Base-by-base conservation (phyloP, 495 filamentous ascomycete genomes). In the Bryoglossum gracile region DNA sequence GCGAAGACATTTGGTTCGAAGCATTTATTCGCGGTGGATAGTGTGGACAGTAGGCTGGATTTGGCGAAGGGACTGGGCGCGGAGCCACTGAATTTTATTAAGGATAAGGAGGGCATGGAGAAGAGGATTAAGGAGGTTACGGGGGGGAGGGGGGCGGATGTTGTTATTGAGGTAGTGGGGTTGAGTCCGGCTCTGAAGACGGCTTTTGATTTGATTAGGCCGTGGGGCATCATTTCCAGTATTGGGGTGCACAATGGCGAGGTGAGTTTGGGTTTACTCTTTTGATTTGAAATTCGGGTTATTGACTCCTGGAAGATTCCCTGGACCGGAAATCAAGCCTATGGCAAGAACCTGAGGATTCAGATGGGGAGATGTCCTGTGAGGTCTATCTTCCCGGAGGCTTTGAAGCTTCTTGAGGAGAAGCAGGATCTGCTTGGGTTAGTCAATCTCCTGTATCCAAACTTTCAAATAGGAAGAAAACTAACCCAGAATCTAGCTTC, bases 281-380 rank as follows among this genome's bases (percentile, higher is more conserved):
- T 24, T 9, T 4, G 17, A 21, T 10, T 8, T 5, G 51, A 23
- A 36, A 13, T 18, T 46, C 14, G n/a, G 11, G 90, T 91, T 2
- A 89, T 96, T 17, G 90, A 95, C 57, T 94, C 94, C 65, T 84
- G 74, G 14, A 47, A 88, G 80, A 89, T 95, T 54, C 89, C 90
- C 11, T 94, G 91, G 79, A 78, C 68, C 38, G 89, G 87, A 8
- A 78, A 72, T 51, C 77, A 95, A 58, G 89, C 84, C 11, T 96
- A 96, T 62, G 76, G 77, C 37, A 96, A 96, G 71, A 98, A 96
- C 59, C 50, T 96, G 50, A 82, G 77, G 43, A 60, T 96, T n/a
- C 87, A 95, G 58, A 95, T 95, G 82, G 92, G 91, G 25, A 75
- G 92, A 44, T 98, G 92, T 63, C 91, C 91, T 5, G 92, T 98